phyloP scores from a whole-genome alignment of 2,329 filamentous ascomycete genomes.

The Alternaria triticina region DNA sequence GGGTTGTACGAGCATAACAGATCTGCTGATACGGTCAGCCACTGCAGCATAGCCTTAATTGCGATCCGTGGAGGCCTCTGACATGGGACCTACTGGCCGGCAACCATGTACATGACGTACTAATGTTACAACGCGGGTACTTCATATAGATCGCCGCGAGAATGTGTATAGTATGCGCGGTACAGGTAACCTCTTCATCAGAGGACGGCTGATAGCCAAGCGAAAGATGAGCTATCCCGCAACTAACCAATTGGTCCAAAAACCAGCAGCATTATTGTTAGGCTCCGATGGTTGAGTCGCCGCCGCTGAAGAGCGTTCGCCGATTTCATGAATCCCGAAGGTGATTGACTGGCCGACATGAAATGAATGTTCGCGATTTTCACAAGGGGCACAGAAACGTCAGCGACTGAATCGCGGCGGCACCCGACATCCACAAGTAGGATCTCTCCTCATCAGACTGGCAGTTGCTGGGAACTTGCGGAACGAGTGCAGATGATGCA shows the following conservation, averaged over 20 bases:
- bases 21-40: not conserved
- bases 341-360: not conserved
- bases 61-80: not conserved
- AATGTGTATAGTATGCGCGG: not conserved
- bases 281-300: accelerated
- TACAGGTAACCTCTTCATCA: not conserved
- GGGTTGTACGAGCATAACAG: not conserved
- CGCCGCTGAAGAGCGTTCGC: not conserved
- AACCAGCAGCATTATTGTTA: not conserved
- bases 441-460: not conserved
- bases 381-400: not conserved
- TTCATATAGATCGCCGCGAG: not conserved
- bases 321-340: not conserved
- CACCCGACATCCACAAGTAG: not conserved
- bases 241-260: not conserved
- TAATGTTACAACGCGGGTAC: not conserved
- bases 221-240: not conserved
- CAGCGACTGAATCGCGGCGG: not conserved
- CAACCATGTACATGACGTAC: not conserved
- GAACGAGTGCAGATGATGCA: not conserved
- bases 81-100: not conserved
- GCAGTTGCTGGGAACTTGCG: not conserved
- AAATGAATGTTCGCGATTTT: accelerated
- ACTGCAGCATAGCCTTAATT: not conserved
- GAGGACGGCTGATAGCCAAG: not conserved